Evolutionary conservation across 1,284 basidiomycete species (phyloP).

Genomic region (Omphalotus olearius): DNA sequence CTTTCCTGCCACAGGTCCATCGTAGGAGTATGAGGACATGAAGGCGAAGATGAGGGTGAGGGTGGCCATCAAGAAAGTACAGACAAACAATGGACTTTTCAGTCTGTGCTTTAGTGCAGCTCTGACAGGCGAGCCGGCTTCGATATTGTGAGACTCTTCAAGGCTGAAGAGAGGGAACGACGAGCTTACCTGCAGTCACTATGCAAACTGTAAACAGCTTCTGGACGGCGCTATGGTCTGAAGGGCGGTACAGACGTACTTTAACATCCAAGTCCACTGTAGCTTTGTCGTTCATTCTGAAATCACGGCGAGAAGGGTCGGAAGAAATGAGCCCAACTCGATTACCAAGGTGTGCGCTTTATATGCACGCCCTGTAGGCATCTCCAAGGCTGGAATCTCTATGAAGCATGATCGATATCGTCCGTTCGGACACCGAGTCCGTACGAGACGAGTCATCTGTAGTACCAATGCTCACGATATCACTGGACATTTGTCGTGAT

Average conservation of each 20-base stretch:
- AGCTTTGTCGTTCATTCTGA: too few species aligned
- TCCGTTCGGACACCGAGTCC: too few species aligned
- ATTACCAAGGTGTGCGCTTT: too few species aligned
- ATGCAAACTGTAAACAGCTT: constrained; percentile 7
- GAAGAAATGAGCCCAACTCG: too few species aligned
- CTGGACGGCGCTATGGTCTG: constrained; percentile 7
- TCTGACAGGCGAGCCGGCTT: constrained; percentile 10
- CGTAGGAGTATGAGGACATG: not conserved
- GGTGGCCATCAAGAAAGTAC: not conserved
- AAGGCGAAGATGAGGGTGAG: not conserved
- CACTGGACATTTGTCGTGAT: too few species aligned
- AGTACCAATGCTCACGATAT: too few species aligned
- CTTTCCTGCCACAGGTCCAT: not conserved
- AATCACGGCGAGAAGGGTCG: too few species aligned
- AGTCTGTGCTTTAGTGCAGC: not conserved
- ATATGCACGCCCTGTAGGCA: too few species aligned
- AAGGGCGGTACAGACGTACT: constrained; percentile 6
- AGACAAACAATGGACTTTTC: not conserved
- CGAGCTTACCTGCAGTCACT: constrained; percentile 3
- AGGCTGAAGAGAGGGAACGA: not conserved
- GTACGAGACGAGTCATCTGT: too few species aligned
- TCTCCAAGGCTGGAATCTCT: too few species aligned
- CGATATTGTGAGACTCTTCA: not conserved
- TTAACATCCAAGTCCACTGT: not conserved
- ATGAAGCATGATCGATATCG: too few species aligned